Conservation (phyloP, 352 stramenopile species). For the Phytophthora cactorum region DNA sequence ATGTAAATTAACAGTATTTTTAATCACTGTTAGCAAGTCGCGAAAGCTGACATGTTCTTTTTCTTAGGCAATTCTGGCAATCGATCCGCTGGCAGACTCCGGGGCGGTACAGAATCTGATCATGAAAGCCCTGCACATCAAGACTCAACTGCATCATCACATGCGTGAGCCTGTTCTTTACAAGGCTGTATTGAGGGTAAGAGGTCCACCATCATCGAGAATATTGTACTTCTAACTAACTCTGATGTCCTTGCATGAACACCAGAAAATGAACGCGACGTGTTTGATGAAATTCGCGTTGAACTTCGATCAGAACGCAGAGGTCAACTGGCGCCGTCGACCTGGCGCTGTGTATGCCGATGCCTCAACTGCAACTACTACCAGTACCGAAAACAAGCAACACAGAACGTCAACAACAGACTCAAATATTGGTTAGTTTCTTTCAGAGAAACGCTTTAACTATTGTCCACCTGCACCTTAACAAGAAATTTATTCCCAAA, state of each 20-base stretch:
- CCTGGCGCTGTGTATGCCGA: constrained; percentile 16
- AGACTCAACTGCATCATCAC: constrained; percentile 45
- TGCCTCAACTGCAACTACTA: neutral
- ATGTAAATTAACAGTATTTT: constrained; percentile 11
- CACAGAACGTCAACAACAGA: too few relatives aligned
- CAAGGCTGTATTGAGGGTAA: constrained; percentile 58
- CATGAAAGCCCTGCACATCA: constrained; percentile 50
- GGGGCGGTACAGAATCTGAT: constrained; percentile 40
- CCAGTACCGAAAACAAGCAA: too few relatives aligned
- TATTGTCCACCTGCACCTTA: neutral
- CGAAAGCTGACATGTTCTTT: neutral
- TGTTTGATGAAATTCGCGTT: constrained; percentile 82
- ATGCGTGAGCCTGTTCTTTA: constrained; percentile 67
- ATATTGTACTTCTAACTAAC: too few relatives aligned
- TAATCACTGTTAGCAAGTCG: neutral
- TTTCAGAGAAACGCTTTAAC: neutral
- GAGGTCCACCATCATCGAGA: neutral
- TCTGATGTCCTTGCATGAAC: too few relatives aligned
- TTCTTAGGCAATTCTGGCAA: constrained; percentile 33
- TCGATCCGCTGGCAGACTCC: constrained; percentile 61
- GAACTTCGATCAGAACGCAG: constrained; percentile 71
- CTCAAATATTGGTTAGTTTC: too few relatives aligned
- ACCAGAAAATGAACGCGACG: constrained; percentile 68
- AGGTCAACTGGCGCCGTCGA: constrained; percentile 52
- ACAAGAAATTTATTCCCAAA: constrained; percentile 21